These are phyloP conservation scores for Candida ipomoeae DNA, from an alignment of 805 yeast species.

Conservation along the genomic window DNA sequence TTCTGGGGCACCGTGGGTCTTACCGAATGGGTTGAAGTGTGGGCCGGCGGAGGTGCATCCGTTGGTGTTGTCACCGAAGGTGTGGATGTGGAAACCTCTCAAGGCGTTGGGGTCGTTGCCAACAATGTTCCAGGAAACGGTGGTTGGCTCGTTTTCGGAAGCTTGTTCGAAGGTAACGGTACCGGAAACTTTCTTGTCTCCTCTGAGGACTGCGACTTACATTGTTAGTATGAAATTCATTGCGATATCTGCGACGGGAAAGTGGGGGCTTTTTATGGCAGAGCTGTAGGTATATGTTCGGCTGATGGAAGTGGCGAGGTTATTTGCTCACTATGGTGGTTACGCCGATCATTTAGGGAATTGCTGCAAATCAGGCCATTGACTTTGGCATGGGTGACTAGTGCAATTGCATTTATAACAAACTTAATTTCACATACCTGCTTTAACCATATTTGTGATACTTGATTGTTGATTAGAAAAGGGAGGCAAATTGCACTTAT, in stretches of 20 bases:
- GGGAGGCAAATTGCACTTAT: not conserved
- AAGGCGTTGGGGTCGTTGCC: slow-evolving; percentile 87
- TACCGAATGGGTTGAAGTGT: slow-evolving; percentile 86
- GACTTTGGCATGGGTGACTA: not conserved
- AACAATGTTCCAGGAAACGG: slow-evolving; percentile 78
- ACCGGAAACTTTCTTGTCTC: slow-evolving; percentile 89
- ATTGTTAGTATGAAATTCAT: slow-evolving; percentile 12
- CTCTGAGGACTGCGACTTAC: slow-evolving; percentile 90
- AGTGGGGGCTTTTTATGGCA: not conserved
- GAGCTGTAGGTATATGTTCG: not conserved
- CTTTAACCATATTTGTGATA: slow-evolving; percentile 50
- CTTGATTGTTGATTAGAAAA: not conserved
- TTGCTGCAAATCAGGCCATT: slow-evolving; percentile 3
- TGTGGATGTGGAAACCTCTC: slow-evolving; percentile 97
- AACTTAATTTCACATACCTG: slow-evolving; percentile 45
- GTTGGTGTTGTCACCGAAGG: slow-evolving; percentile 98
- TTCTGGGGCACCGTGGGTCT: slow-evolving; percentile 89
- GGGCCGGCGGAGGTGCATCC: slow-evolving; percentile 99
- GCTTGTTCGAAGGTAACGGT: slow-evolving; percentile 82
- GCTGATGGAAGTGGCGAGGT: slow-evolving; percentile 6
- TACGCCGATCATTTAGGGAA: not conserved
- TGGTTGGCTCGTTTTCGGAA: slow-evolving; percentile 76
- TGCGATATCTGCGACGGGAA: not conserved
- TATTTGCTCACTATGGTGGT: slow-evolving; percentile 17
- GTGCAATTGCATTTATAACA: not conserved